phyloP scores from a whole-genome alignment of 768 basidiomycete species.

The Amanita brunnescens region DNA sequence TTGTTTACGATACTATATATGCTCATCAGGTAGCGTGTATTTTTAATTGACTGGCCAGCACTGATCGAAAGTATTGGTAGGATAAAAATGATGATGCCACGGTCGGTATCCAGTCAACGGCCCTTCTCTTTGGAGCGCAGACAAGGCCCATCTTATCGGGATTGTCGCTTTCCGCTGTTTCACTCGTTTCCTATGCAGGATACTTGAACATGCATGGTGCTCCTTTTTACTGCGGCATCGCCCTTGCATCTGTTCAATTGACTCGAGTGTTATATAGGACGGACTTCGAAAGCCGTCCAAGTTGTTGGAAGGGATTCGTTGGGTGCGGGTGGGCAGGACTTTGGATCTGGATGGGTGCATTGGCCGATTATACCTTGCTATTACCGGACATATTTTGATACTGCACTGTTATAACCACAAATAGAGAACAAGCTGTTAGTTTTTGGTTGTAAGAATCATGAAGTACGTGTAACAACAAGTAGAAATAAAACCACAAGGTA shows the following conservation, averaged over 20 bases:
- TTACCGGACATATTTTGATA: neutral
- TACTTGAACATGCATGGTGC: conserved; percentile 67
- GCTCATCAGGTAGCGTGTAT: conserved; percentile 73
- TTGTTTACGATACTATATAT: conserved; percentile 96
- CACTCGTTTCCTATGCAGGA: conserved; percentile 71
- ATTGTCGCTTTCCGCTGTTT: conserved; percentile 67
- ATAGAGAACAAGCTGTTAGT: neutral
- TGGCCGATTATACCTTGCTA: conserved; percentile 50
- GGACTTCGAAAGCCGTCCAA: conserved; percentile 63
- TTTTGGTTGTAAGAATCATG: neutral
- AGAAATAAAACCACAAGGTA: neutral
- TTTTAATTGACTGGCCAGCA: conserved; percentile 1
- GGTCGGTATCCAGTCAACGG: conserved; percentile 89
- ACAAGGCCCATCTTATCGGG: conserved; percentile 69
- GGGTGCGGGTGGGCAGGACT: conserved; percentile 86
- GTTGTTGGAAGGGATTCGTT: conserved; percentile 88
- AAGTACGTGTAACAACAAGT: neutral
- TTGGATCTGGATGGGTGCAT: conserved; percentile 77
- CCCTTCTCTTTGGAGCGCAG: conserved; percentile 75
- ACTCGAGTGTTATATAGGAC: conserved; percentile 67
- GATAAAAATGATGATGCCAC: conserved; percentile 88
- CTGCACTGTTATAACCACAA: neutral
- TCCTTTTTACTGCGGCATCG: conserved; percentile 73
- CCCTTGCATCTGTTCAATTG: conserved; percentile 67
- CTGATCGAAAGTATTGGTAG: conserved; percentile 27